Evolutionary conservation across 352 stramenopile genomes (phyloP).

Genomic region (Phytophthora cryptogea): DNA sequence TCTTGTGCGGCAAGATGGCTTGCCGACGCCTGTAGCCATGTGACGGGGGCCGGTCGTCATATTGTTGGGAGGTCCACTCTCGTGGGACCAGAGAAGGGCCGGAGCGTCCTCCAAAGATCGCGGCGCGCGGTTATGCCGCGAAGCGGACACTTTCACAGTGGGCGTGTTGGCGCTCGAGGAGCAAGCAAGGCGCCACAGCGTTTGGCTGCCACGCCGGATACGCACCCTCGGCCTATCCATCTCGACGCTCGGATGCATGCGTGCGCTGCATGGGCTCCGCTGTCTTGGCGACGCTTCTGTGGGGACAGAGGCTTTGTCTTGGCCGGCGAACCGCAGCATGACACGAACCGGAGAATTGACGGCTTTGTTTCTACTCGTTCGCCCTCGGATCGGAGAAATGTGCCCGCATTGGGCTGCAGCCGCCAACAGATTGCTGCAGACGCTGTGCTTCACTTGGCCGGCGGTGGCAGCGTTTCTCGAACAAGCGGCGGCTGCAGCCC

Average conservation of each 20-base stretch:
- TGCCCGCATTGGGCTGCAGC: not conserved
- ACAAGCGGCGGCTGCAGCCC: too few species aligned
- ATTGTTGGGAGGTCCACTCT: not conserved
- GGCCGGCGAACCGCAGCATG: too few species aligned
- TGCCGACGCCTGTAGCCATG: slow-evolving; percentile 1
- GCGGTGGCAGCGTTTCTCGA: not conserved
- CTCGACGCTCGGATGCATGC: too few species aligned
- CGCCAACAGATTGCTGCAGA: too few species aligned
- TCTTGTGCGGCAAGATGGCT: too few species aligned
- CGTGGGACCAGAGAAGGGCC: slow-evolving; percentile 7
- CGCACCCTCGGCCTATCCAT: not conserved
- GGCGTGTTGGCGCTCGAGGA: slow-evolving; percentile 5
- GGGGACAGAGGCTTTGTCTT: too few species aligned
- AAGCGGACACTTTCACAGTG: not conserved
- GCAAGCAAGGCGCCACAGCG: slow-evolving; percentile 8
- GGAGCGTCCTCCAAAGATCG: slow-evolving; percentile 11
- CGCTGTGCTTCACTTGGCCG: not conserved
- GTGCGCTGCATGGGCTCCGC: too few species aligned
- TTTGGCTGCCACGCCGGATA: not conserved
- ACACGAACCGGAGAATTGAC: too few species aligned
- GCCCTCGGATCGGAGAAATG: slow-evolving; percentile 5
- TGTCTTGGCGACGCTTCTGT: too few species aligned
- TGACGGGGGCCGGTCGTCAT: slow-evolving; percentile 1
- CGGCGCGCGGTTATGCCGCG: slow-evolving; percentile 2
- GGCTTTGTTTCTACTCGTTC: slow-evolving; percentile 1